Evolutionary conservation across 75 land plant genomes (phyloP), one percentile per base, ranked within the genome.

Genomic region (Selaginella tamariscina): DNA sequence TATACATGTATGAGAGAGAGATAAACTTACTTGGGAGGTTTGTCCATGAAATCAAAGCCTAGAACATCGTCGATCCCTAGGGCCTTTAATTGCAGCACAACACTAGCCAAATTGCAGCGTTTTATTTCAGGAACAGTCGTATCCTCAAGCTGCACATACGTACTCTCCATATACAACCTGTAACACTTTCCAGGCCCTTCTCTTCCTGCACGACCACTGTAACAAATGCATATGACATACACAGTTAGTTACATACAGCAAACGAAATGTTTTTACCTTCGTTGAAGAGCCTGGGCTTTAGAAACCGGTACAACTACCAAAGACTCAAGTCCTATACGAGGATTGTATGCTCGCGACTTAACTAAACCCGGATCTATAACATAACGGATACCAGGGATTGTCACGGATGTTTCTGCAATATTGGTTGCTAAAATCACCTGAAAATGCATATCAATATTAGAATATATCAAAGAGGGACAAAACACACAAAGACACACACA

Each of bases 121-220:
- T 84, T 89, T 31, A 93, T 93, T 71, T 93, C 98, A 55, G 98
- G 96, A 29, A 85, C 76, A 28, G 91, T 86, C 28, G 91, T 77
- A 56, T 88, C 86, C 32, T 65, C 71, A 27, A 93, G 84, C 63
- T 86, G 83, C 24, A 39, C 71, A 80, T 89, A 93, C 62, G 78
- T 79, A 64, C 54, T 74, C 62, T 89, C 96, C 2, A 94, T 86
- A 57, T 93, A 93, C 18, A 89, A 71, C 15, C 98, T 82, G 56
- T 78, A 89, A 69, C 96, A 93, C 69, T 93, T 93, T 22, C 98
- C 98, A 66, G 96, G 86, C 32, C 80, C 84, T 75, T 89, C 96
- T 71, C 98, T 86, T 49, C 98, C 98, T 79, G 98, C 98, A 80
- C 96, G 94, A 30, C 98, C 98, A 81, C 98, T 92, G 78, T 27